Evolutionary conservation across 2,329 filamentous ascomycete species (phyloP).

Genomic region (Beauveria medogensis): DNA sequence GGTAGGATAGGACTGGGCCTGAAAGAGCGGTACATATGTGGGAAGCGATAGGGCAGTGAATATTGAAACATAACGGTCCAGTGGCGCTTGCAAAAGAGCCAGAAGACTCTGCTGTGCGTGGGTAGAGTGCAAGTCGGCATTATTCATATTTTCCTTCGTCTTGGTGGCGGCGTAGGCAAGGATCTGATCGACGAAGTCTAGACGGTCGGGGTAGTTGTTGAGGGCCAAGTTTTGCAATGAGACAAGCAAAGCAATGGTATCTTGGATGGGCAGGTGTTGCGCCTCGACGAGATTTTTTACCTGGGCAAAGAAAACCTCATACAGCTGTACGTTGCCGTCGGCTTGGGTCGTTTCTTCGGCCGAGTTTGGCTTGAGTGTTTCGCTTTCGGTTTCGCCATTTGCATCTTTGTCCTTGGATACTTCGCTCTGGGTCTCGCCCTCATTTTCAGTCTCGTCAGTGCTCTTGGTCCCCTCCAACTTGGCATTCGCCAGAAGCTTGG

Average conservation of each 20-base stretch:
- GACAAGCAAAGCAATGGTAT: slow-evolving; percentile 89
- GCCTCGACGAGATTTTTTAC: slow-evolving; percentile 89
- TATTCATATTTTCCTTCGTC: slow-evolving; percentile 82
- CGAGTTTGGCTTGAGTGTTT: slow-evolving; percentile 33
- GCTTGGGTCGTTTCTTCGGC: slow-evolving; percentile 15
- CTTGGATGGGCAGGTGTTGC: slow-evolving; percentile 84
- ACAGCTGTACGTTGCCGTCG: slow-evolving; percentile 72
- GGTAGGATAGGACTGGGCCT: slow-evolving; percentile 88
- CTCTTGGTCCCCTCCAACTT: slow-evolving; percentile 40
- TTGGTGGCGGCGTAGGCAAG: slow-evolving; percentile 82
- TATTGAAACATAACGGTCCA: slow-evolving; percentile 83
- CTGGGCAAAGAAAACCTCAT: slow-evolving; percentile 95
- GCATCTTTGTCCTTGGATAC: slow-evolving; percentile 16
- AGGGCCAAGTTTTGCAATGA: slow-evolving; percentile 88
- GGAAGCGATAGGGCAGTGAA: slow-evolving; percentile 95
- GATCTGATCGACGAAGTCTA: slow-evolving; percentile 95
- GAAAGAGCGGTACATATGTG: slow-evolving; percentile 81
- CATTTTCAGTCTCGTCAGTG: slow-evolving; percentile 27
- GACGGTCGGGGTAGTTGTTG: slow-evolving; percentile 85
- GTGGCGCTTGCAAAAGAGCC: slow-evolving; percentile 79
- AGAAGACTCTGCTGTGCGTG: slow-evolving; percentile 83
- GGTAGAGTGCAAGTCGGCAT: slow-evolving; percentile 85
- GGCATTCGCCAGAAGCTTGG: slow-evolving; percentile 69
- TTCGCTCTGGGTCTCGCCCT: slow-evolving; percentile 22
- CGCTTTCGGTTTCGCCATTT: slow-evolving; percentile 18